Evolutionary conservation across 2,329 filamentous ascomycete genomes (phyloP), one percentile per base, ranked within the genome.

Genomic region (Pseudogymnoascus sp.): DNA sequence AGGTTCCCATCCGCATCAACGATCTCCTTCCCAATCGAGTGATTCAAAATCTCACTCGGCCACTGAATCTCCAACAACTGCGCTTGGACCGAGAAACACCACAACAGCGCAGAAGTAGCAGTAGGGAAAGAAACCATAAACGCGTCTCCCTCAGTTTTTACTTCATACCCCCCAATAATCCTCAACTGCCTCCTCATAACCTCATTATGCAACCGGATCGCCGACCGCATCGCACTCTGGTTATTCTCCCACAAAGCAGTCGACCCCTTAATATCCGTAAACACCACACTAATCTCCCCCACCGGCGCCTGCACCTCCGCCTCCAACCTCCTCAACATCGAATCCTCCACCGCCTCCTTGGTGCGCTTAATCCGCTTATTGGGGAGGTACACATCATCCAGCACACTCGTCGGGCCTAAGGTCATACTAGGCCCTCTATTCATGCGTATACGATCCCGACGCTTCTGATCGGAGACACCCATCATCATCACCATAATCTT

Each of bases 401-500:
- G 83, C 21, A 90, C 82, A 4, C 88, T 84, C 18, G 89, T 88
- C 1, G 90, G 89, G 61, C 90, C 90, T 76, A 96, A 84, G 12
- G 90, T 91, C 35, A 73, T 88, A 77, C 90, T 95, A 70, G 92
- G 86, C 42, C 90, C 91, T 63, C 91, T 84, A 74, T 89, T 82
- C 65, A 84, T 77, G 78, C 76, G 75, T 62, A 88, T 89, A 67
- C 89, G 84, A 73, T 95, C 90, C 66, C 91, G 85, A 72, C 90
- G 90, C 77, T 96, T 93, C 62, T 99, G 79, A 72, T 97, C 92
- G 63, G 89, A 88, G 38, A 99, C 89, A 63, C 92, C 93, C 62
- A 99, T 87, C 80, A 99, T 91, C 93, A 97, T 97, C 50, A 99
- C 91, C 92, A 97, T 97, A 67, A 97, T 90, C 77, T 99, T 99